Percentiles rank a stretch among this genome's conserved stretches.
phyloP scores from a whole-genome alignment of 164 flowering plant species.

The Vitis rotundifolia region DNA sequence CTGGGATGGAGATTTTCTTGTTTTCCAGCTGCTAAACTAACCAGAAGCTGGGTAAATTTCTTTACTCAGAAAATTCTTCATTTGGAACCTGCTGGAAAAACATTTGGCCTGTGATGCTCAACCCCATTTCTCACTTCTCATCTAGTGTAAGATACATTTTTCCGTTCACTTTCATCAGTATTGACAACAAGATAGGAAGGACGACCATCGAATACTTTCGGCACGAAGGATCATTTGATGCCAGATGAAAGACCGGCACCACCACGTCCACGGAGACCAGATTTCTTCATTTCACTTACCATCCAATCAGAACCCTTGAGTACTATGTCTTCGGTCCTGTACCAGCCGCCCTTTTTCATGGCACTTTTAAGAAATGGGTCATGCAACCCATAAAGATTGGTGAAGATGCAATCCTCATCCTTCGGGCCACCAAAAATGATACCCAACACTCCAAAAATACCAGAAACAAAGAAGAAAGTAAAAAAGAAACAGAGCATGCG shows the following conservation, averaged over 20 bases:
- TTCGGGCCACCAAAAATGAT: conserved; percentile 76
- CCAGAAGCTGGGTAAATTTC: conserved; percentile 58
- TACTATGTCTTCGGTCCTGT: conserved; percentile 86
- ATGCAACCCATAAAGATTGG: conserved; percentile 87
- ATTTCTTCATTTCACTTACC: conserved; percentile 90
- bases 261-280: conserved; percentile 97
- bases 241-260: conserved; percentile 99
- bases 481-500: no score
- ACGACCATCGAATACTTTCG: conserved; percentile 91
- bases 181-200: conserved; percentile 96
- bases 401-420: conserved; percentile 96
- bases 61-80: conserved; percentile 33
- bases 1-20: background rate
- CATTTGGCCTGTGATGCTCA: conserved; percentile 37
- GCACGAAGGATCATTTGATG: conserved; percentile 98
- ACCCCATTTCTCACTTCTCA: conserved; percentile 59
- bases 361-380: conserved; percentile 97
- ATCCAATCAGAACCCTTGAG: conserved; percentile 96
- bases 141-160: conserved; percentile 52
- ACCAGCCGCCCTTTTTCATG: conserved; percentile 94
- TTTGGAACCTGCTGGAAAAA: conserved; percentile 43
- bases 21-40: conserved; percentile 7
- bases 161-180: conserved; percentile 98
- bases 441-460: no score
- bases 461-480: no score